Evolutionary conservation across 1,139 yeast genomes (phyloP), one percentile per base, ranked within the genome.

Genomic region (Eremothecium cymbalariae): DNA sequence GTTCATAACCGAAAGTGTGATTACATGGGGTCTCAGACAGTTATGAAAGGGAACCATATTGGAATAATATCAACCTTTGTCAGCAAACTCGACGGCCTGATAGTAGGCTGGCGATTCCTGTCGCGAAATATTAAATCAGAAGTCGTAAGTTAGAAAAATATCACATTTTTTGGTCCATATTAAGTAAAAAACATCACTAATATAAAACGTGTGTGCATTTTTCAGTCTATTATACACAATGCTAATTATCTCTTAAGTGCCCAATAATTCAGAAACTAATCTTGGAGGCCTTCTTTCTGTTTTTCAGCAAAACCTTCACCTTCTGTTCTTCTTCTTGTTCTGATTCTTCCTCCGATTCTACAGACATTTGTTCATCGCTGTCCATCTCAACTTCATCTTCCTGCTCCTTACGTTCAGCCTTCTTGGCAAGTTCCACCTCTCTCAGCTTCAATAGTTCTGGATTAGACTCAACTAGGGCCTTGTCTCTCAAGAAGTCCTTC

Each of bases 361-460:
- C 37, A 53, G 70, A 70, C 49, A 65, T 51, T 55, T 74, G 69
- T 51, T 62, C 58, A 40, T 60, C 67, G 29, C 26, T 25, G 52
- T 52, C 65, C 68, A 44, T 68, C 20, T 63, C 76, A 24, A 61
- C 75, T 33, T 60, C 70, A 11, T 63, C 71, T 54, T 61, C 71
- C 37, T 64, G 67, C 40, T 65, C 72, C 48, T 63, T 65, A 67
- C 70, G 80, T 57, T 83, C 94, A 40, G 79, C 77, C 64, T 72
- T 75, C 61, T 85, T 76, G 58, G 85, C 78, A 50, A 85, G 65
- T 67, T 88, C 96, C 42, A 88, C 95, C 30, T 84, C 96, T 70
- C 96, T 79, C 73, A 85, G 74, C 64, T 77, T 80, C 66, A 90
- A 72, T 59, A 90, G 68, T 59, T 83, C 95, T 47, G 95, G 95